Evolutionary conservation across 805 yeast genomes (phyloP).

Genomic region (Isabelozyma gotoi): DNA sequence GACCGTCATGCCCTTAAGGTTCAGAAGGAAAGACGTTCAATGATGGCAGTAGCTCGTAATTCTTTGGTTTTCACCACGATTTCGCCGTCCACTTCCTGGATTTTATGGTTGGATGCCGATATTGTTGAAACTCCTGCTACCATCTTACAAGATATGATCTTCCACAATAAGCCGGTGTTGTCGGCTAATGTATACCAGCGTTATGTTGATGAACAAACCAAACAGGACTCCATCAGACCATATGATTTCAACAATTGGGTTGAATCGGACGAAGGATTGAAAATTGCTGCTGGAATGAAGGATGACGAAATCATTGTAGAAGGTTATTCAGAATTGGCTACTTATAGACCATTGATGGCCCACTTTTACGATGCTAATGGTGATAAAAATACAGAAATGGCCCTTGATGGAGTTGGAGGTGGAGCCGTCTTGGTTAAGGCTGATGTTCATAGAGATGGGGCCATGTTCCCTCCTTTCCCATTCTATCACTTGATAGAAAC

Average conservation of each 20-base stretch:
- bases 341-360: constrained; percentile 95
- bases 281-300: constrained; percentile 66
- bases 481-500: constrained; percentile 96
- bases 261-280: constrained; percentile 75
- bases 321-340: constrained; percentile 91
- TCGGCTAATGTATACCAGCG: constrained; percentile 95
- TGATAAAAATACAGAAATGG: constrained; percentile 66
- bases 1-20: constrained; percentile 85
- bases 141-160: constrained; percentile 81
- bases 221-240: constrained; percentile 66
- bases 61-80: constrained; percentile 85
- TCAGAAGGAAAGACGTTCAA: constrained; percentile 84
- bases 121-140: constrained; percentile 84
- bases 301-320: constrained; percentile 94
- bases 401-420: constrained; percentile 96
- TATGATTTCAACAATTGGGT: constrained; percentile 98
- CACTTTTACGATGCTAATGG: constrained; percentile 71
- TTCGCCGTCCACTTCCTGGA: constrained; percentile 91
- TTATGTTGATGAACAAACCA: constrained; percentile 56
- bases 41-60: constrained; percentile 94
- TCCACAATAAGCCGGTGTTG: constrained; percentile 81
- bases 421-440: constrained; percentile 95
- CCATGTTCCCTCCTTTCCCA: constrained; percentile 98
- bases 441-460: constrained; percentile 98
- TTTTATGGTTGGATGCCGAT: constrained; percentile 95